Evolutionary conservation across 371 early-diverging fungal genomes (phyloP), one percentile per base, ranked within the genome.

Genomic region (Mucor irregularis): DNA sequence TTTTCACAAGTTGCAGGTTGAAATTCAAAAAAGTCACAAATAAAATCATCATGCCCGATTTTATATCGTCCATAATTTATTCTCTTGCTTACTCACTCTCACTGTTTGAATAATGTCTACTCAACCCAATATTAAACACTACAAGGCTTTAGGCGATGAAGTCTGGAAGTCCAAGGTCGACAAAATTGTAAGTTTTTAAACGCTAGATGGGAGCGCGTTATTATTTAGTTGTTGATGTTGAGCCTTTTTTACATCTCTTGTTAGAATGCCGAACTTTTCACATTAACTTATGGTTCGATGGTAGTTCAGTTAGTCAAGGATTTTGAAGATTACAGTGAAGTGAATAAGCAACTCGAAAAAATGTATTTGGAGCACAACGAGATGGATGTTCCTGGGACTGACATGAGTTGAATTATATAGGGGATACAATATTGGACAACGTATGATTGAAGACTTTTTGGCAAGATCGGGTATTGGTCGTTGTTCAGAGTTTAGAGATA

Each of bases 371-470:
- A 17, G 10, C 25, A 14, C 25, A 21, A 43, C 22, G 25, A 22
- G 13, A 19, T 9, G 17, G 5, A 34, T n/a, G n/a, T n/a, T n/a
- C n/a, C n/a, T n/a, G n/a, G n/a, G n/a, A n/a, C n/a, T n/a, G 19
- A 25, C 38, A 34, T 31, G 25, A 35, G 26, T 34, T 13, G 26
- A 45, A 26, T 26, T 35, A 21, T 26, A 11, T 45, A 95, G 93
- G 92, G 99, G 99, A 8, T 96, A 97, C 71, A 97, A 95, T 67
- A 98, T 98, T 60, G 99, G 99, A 26, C 83, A 87, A 19, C 84
- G 98, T 13, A 72, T 98, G 64, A 94, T 98, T 62, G 99, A 98
- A 63, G 99, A 98, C 69, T 94, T 96, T 53, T 77, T 98, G 39
- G 94, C 98, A 3, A 81, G 92, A 60, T 85, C 96, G 0, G 80